Conservation (phyloP, 2,329 filamentous ascomycete species). For the Nothophoma quercina region DNA sequence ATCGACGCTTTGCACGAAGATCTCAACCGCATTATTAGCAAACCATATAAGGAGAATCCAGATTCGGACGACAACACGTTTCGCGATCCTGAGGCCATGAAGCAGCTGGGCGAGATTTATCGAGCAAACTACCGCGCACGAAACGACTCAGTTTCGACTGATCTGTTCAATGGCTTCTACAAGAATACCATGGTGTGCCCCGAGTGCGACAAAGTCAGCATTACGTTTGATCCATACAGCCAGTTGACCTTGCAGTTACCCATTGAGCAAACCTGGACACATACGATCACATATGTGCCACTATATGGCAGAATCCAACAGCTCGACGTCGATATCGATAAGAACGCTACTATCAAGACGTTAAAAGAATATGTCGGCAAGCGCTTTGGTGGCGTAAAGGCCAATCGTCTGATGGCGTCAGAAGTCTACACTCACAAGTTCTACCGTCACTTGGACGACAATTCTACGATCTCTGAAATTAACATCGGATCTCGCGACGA, state of each 20-base stretch:
- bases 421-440: slow-evolving; percentile 87
- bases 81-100: slow-evolving; percentile 78
- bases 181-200: slow-evolving; percentile 97
- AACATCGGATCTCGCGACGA: slow-evolving; percentile 69
- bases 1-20: slow-evolving; percentile 96
- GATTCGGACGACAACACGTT: slow-evolving; percentile 98
- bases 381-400: slow-evolving; percentile 60
- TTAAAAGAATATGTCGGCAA: slow-evolving; percentile 70
- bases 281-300: slow-evolving; percentile 78
- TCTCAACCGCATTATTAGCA: slow-evolving; percentile 89
- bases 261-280: slow-evolving; percentile 81
- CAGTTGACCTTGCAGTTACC: slow-evolving; percentile 91
- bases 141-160: slow-evolving; percentile 93
- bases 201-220: slow-evolving; percentile 90
- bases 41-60: slow-evolving; percentile 96
- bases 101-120: slow-evolving; percentile 83
- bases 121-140: slow-evolving; percentile 91
- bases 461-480: slow-evolving; percentile 70
- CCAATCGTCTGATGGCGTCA: slow-evolving; percentile 74
- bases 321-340: slow-evolving; percentile 81
- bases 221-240: slow-evolving; percentile 98
- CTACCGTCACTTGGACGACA: slow-evolving; percentile 84
- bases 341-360: slow-evolving; percentile 72
- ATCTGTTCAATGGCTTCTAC: slow-evolving; percentile 97
- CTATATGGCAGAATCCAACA: slow-evolving; percentile 73